These are phyloP conservation scores for Myxozyma monticola DNA, from an alignment of 805 yeast genomes.

Conservation along the genomic window DNA sequence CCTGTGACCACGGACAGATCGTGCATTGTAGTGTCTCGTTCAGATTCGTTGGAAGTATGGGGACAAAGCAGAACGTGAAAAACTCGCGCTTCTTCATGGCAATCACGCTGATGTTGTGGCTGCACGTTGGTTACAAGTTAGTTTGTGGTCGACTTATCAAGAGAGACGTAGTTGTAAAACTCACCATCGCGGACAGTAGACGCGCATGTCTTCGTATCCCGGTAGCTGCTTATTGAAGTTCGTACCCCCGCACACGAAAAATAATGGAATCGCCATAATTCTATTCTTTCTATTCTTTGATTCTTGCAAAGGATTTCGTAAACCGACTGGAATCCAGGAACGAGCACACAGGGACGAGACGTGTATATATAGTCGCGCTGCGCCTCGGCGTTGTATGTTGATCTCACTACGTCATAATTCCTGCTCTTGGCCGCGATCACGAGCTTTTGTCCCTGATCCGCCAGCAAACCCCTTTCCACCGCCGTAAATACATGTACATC, in stretches of 20 bases:
- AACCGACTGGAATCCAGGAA: no score
- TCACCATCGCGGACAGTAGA: conserved; percentile 37
- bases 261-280: conserved; percentile 13
- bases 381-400: no score
- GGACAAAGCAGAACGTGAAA: conserved; percentile 38
- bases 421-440: no score
- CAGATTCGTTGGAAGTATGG: conserved; percentile 35
- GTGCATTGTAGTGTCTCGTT: conserved; percentile 19
- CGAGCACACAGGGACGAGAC: no score
- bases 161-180: not conserved
- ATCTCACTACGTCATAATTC: no score
- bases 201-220: conserved; percentile 32
- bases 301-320: no score
- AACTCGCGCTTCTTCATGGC: conserved; percentile 35
- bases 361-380: no score
- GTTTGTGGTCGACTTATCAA: not conserved
- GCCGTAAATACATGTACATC: no score
- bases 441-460: no score
- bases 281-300: not conserved
- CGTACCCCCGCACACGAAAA: conserved; percentile 33
- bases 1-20: conserved; percentile 14
- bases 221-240: conserved; percentile 30
- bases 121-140: not conserved
- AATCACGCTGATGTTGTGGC: conserved; percentile 18
- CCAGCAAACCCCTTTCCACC: no score